phyloP scores from a whole-genome alignment of 257 asterid genomes.

The Gentiana straminea region DNA sequence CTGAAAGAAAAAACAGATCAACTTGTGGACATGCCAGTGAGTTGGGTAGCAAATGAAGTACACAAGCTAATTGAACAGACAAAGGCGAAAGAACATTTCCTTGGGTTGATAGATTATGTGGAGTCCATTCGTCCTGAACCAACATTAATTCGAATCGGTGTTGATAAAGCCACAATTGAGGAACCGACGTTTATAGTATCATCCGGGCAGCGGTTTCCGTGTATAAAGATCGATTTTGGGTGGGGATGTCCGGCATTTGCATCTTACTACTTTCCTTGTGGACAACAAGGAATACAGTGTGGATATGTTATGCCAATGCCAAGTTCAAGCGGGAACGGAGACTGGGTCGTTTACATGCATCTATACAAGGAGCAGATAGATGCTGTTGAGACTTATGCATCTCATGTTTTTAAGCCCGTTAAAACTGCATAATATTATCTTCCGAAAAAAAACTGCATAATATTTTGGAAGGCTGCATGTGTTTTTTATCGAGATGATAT shows the following conservation, averaged over 20 bases:
- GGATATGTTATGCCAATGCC: constrained; percentile 66
- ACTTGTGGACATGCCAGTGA: constrained; percentile 25
- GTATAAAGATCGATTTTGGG: constrained; percentile 41
- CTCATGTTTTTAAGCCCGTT: constrained; percentile 27
- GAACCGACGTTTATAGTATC: constrained; percentile 55
- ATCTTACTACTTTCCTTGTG: constrained; percentile 50
- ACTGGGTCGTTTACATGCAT: constrained; percentile 60
- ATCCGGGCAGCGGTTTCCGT: constrained; percentile 37
- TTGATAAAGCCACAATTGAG: constrained; percentile 23
- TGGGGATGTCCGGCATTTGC: constrained; percentile 50
- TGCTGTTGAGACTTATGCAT: constrained; percentile 31
- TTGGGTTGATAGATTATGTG: constrained; percentile 57
- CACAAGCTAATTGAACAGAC: constrained; percentile 30
- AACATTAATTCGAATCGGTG: constrained; percentile 31
- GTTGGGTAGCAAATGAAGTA: constrained; percentile 37
- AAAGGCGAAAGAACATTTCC: constrained; percentile 40
- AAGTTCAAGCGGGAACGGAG: constrained; percentile 51
- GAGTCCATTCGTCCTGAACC: constrained; percentile 54
- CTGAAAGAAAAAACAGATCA: constrained; percentile 32
- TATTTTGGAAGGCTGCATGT: too few species aligned
- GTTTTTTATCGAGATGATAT: too few species aligned
- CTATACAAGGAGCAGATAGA: constrained; percentile 37
- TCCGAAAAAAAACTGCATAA: too few species aligned
- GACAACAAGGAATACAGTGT: constrained; percentile 53
- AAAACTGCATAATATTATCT: neutral